Percentiles rank a stretch among this genome's conserved stretches.
phyloP scores from a whole-genome alignment of 2,329 filamentous ascomycete genomes.

The Fusarium sacchari region DNA sequence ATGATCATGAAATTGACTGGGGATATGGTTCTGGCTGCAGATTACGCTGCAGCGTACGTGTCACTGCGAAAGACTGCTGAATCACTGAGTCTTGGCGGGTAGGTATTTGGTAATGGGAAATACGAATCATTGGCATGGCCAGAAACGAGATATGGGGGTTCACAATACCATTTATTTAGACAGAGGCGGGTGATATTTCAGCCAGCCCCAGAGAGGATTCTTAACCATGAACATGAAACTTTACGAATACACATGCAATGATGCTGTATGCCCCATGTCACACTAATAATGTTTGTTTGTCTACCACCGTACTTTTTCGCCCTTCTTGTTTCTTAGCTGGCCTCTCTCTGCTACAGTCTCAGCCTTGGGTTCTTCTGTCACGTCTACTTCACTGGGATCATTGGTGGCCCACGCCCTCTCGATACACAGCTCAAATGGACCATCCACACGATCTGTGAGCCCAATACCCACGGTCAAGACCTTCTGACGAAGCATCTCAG shows the following conservation, averaged over 20 bases:
- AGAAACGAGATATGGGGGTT: background rate
- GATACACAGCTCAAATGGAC: slow-evolving; percentile 87
- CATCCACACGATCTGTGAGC: slow-evolving; percentile 87
- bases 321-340: slow-evolving; percentile 51
- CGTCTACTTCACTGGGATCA: slow-evolving; percentile 44
- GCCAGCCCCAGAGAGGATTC: background rate
- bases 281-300: background rate
- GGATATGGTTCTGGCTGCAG: slow-evolving; percentile 70
- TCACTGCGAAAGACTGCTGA: slow-evolving; percentile 60
- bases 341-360: slow-evolving; percentile 35
- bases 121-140: background rate
- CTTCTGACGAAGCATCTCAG: slow-evolving; percentile 86
- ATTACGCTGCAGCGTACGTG: slow-evolving; percentile 73
- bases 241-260: slow-evolving; percentile 12
- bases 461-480: slow-evolving; percentile 88
- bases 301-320: slow-evolving; percentile 53
- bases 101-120: slow-evolving; percentile 8
- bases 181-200: background rate
- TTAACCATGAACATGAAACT: slow-evolving; percentile 2
- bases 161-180: slow-evolving; percentile 30
- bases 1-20: slow-evolving; percentile 77
- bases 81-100: slow-evolving; percentile 41
- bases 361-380: slow-evolving; percentile 23
- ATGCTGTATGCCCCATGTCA: background rate
- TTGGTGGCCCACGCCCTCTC: slow-evolving; percentile 94